Conservation (phyloP, 331 rosid species). For the Pyrus hybrid region DNA sequence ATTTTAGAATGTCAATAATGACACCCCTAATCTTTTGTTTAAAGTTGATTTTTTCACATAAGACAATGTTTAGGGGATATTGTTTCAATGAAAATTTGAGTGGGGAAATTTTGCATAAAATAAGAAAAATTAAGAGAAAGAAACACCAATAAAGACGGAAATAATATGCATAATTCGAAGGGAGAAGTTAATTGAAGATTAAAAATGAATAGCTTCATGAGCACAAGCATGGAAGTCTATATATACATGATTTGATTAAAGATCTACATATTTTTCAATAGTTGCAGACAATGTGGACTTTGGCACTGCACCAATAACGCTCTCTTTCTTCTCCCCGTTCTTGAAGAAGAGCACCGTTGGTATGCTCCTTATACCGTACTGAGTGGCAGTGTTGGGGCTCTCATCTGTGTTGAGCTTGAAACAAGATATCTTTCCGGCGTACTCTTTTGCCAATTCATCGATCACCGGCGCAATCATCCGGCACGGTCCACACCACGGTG, state of each 20-base stretch:
- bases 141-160: not conserved
- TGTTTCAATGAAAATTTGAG: not conserved
- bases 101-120: not conserved
- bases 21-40: too few relatives aligned
- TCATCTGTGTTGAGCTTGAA: constrained; percentile 74
- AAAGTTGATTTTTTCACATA: not conserved
- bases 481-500: constrained; percentile 99
- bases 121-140: too few relatives aligned
- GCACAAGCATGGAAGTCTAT: not conserved
- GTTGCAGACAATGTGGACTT: constrained; percentile 70
- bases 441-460: constrained; percentile 71
- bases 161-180: not conserved
- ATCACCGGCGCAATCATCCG: constrained; percentile 79
- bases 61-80: not conserved
- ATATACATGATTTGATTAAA: constrained; percentile 8
- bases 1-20: not conserved
- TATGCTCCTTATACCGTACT: constrained; percentile 84
- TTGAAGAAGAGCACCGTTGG: constrained; percentile 89
- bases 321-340: constrained; percentile 69
- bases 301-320: constrained; percentile 85
- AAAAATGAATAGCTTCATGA: constrained; percentile 4
- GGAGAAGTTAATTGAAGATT: not conserved
- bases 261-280: constrained; percentile 56
- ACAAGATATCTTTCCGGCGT: constrained; percentile 62
- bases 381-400: constrained; percentile 56